Percentiles rank a stretch among this genome's conserved stretches.
Conservation (phyloP, 768 basidiomycete species). For the Collybia sp. region DNA sequence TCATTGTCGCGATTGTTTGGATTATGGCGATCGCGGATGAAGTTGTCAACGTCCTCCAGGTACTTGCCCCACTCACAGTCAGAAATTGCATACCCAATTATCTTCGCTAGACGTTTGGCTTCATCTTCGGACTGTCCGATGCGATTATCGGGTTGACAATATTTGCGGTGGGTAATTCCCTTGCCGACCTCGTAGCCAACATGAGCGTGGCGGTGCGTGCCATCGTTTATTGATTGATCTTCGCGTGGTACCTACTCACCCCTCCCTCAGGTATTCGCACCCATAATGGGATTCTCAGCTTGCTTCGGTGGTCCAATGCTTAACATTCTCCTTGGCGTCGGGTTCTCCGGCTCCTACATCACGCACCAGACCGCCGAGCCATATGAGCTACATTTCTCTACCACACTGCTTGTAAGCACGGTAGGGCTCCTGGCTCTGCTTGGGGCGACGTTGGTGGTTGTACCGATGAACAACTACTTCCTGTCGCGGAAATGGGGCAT, state of each 20-base stretch:
- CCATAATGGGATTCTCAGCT: conserved; percentile 92
- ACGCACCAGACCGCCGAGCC: conserved; percentile 59
- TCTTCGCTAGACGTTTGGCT: conserved; percentile 74
- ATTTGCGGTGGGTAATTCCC: conserved; percentile 94
- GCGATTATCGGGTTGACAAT: conserved; percentile 96
- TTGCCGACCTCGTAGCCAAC: conserved; percentile 96
- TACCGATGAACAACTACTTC: conserved; percentile 80
- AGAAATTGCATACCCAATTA: neutral
- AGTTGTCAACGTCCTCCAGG: conserved; percentile 87
- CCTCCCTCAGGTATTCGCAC: conserved; percentile 64
- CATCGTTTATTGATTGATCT: neutral
- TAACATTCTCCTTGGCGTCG: conserved; percentile 87
- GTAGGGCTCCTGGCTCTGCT: conserved; percentile 79
- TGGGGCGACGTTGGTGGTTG: conserved; percentile 69
- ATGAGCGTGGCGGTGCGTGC: conserved; percentile 82
- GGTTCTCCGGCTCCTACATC: conserved; percentile 86
- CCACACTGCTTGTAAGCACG: conserved; percentile 80
- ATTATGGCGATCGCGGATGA: conserved; percentile 98
- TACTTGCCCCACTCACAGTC: conserved; percentile 24
- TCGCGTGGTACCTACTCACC: neutral
- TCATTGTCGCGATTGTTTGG: conserved; percentile 89
- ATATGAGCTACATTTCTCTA: conserved; percentile 73
- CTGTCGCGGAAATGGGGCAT: conserved; percentile 81
- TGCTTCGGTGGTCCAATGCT: conserved; percentile 94
- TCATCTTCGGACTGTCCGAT: conserved; percentile 93